These are phyloP conservation scores for Colletotrichum siamense DNA, from an alignment of 2,329 filamentous ascomycete species.

Conservation along the genomic window DNA sequence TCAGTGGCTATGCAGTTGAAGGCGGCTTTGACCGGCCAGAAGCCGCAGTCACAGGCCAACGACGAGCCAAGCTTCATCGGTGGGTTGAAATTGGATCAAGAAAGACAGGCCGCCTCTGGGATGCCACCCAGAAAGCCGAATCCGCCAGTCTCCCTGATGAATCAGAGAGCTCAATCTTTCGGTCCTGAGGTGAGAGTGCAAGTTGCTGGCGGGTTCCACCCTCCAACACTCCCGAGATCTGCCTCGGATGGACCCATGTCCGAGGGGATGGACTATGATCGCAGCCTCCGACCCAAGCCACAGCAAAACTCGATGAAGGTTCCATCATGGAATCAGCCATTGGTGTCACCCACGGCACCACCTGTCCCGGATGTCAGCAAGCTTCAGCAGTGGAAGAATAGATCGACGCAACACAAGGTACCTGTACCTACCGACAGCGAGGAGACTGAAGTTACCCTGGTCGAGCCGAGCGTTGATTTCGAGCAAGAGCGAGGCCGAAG, in stretches of 20 bases:
- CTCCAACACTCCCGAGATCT: neutral
- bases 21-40: constrained; percentile 20
- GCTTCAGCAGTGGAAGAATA: constrained; percentile 34
- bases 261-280: neutral
- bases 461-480: constrained; percentile 4
- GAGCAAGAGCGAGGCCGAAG: constrained; percentile 11
- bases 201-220: neutral
- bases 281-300: neutral
- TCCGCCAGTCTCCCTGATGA: neutral
- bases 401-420: neutral
- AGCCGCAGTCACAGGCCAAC: neutral
- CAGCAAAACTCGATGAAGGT: neutral
- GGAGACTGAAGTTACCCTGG: neutral
- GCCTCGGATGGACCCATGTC: neutral
- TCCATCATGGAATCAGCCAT: constrained; percentile 26
- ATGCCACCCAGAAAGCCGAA: neutral
- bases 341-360: constrained; percentile 31
- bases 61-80: constrained; percentile 44
- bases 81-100: constrained; percentile 44
- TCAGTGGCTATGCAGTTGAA: constrained; percentile 22
- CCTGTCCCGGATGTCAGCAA: constrained; percentile 34
- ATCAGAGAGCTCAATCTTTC: constrained; percentile 14
- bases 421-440: neutral
- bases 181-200: constrained; percentile 10
- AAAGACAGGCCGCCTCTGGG: constrained; percentile 35